Percentiles rank a stretch among this genome's conserved stretches.
These are phyloP conservation scores for Aspergillus hortae DNA, from an alignment of 2,329 filamentous ascomycete species.

Conservation along the genomic window DNA sequence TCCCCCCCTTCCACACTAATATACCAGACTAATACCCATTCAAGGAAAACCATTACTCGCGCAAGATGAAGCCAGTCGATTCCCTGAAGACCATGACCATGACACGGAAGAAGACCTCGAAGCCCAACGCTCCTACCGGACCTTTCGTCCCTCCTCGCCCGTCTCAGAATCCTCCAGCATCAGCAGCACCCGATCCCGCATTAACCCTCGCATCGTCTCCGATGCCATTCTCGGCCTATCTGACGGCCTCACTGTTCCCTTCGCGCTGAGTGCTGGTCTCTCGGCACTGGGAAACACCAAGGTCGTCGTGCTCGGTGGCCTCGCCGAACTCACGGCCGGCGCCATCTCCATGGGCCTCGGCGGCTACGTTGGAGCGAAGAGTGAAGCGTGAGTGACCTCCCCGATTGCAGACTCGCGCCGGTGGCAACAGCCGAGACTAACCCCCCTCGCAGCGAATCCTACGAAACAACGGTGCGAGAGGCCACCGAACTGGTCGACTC, in stretches of 20 bases:
- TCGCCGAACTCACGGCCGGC: slow-evolving; percentile 73
- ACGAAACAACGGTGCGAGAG: slow-evolving; percentile 44
- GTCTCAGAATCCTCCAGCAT: slow-evolving; percentile 18
- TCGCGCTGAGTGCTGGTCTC: slow-evolving; percentile 72
- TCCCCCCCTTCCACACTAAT: neutral
- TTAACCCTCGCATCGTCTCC: slow-evolving; percentile 46
- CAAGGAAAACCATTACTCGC: slow-evolving; percentile 34
- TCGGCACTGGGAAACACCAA: slow-evolving; percentile 58
- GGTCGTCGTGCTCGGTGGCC: slow-evolving; percentile 66
- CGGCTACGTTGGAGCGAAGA: slow-evolving; percentile 62
- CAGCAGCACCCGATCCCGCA: slow-evolving; percentile 28
- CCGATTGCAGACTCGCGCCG: too few relatives aligned
- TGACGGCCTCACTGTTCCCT: slow-evolving; percentile 75
- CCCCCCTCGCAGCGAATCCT: slow-evolving; percentile 36
- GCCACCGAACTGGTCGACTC: slow-evolving; percentile 39
- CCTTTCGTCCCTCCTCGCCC: slow-evolving; percentile 26
- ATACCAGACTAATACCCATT: neutral
- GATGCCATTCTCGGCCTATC: slow-evolving; percentile 72
- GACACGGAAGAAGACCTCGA: slow-evolving; percentile 24
- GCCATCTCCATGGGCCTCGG: slow-evolving; percentile 76
- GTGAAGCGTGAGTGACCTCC: slow-evolving; percentile 43
- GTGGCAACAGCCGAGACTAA: neutral
- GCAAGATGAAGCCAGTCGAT: slow-evolving; percentile 15
- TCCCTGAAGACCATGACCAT: slow-evolving; percentile 14
- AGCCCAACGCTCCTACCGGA: slow-evolving; percentile 33